Evolutionary conservation across 768 basidiomycete species (phyloP).

Genomic region (Russula virescens): DNA sequence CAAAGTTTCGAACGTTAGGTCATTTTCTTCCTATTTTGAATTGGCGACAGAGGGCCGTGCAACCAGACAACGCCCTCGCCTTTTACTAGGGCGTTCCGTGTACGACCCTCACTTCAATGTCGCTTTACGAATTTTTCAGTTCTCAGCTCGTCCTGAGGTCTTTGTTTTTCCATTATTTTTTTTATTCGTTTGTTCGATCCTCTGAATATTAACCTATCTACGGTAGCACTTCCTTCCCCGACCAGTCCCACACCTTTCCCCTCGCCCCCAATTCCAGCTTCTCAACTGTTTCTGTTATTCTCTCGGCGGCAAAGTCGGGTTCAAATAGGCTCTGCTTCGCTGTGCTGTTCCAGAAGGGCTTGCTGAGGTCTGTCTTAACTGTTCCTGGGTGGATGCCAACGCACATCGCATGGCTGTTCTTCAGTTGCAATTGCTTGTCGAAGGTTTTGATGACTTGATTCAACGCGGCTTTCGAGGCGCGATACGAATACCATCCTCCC

Average conservation of each 20-base stretch:
- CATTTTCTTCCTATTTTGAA: accelerated
- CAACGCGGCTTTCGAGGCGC: slow-evolving; percentile 55
- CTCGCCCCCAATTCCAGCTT: slow-evolving; percentile 37
- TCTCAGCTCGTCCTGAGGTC: slow-evolving; percentile 40
- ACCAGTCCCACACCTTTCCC: slow-evolving; percentile 55
- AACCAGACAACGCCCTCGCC: slow-evolving; percentile 62
- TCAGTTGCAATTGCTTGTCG: slow-evolving; percentile 47
- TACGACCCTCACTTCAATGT: slow-evolving; percentile 43
- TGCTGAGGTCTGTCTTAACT: slow-evolving; percentile 54
- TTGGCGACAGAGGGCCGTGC: slow-evolving; percentile 47
- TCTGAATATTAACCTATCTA: slow-evolving; percentile 4
- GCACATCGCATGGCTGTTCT: slow-evolving; percentile 43
- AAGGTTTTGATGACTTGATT: slow-evolving; percentile 60
- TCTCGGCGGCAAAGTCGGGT: slow-evolving; percentile 45
- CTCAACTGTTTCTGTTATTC: slow-evolving; percentile 42
- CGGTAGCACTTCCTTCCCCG: slow-evolving; percentile 42
- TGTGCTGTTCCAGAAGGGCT: slow-evolving; percentile 43
- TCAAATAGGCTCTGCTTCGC: slow-evolving; percentile 40
- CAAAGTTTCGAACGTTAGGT: slow-evolving; percentile 29
- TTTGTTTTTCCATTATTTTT: slow-evolving; percentile 18
- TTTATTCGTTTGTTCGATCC: not conserved
- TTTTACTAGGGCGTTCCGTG: slow-evolving; percentile 69
- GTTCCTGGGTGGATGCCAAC: slow-evolving; percentile 57
- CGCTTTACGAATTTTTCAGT: slow-evolving; percentile 54
- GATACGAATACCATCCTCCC: slow-evolving; percentile 61